Conservation (phyloP, 1,284 basidiomycete species). For the Ustilago hordei region DNA sequence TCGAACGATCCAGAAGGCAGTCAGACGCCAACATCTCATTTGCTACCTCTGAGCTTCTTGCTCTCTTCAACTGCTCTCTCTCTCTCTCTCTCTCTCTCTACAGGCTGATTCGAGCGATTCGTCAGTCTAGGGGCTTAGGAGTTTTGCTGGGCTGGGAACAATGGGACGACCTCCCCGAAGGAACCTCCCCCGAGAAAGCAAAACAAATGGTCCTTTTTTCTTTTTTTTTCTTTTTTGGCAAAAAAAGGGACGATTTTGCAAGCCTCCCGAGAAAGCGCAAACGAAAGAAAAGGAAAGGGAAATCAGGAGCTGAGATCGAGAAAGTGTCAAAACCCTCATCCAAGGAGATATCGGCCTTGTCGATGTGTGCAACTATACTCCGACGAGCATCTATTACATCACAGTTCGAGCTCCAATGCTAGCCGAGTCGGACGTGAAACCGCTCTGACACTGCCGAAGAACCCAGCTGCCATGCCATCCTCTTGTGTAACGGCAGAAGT, state of each 20-base stretch:
- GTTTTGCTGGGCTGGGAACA: background rate
- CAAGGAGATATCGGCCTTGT: background rate
- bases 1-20: background rate
- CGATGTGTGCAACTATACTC: background rate
- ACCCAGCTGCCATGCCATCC: background rate
- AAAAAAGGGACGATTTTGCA: background rate
- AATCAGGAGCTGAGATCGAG: background rate
- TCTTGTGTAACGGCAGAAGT: background rate
- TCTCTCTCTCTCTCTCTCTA: background rate
- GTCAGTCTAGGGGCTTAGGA: background rate
- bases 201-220: background rate
- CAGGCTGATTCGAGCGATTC: background rate
- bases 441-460: background rate
- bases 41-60: background rate
- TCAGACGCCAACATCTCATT: background rate
- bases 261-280: background rate
- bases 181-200: background rate
- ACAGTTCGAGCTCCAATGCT: background rate
- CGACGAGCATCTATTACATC: background rate
- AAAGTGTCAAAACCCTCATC: slow-evolving; percentile 9
- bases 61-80: background rate
- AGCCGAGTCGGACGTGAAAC: background rate
- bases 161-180: background rate
- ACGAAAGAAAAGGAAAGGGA: background rate
- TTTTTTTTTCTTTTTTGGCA: no score